Evolutionary conservation across 768 basidiomycete genomes (phyloP), one percentile per base, ranked within the genome.

Genomic region (Grammothele lineata): DNA sequence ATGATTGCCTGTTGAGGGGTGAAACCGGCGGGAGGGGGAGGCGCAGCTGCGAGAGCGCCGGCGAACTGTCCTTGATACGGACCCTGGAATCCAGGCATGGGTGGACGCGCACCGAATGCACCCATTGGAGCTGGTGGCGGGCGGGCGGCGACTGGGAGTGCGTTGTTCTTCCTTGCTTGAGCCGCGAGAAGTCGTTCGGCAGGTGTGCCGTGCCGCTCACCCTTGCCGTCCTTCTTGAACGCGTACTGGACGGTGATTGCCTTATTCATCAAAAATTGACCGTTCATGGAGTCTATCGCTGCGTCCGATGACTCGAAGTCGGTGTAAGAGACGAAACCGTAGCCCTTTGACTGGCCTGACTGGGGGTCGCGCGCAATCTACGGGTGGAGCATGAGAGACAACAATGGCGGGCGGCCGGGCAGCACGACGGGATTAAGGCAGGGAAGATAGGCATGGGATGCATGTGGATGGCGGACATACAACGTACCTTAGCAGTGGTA

Each of bases 151-250:
- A 87, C 80, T 5, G 91, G 91, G 4, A 93, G 71, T 2, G 90
- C 91, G 56, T 94, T 93, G 69, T 95, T 93, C 70, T 95, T 96
- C 55, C 91, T 80, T 38, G 95, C 96, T 66, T 98, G 94, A 2
- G 92, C 83, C 3, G 94, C 93, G 57, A 99, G 80, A 26, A 97
- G 80, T 47, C 96, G 84, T 69, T 99, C 96, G n/a, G 96, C 94
- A 14, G 87, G 75, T 10, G 95, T 96, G 23, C 96, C 96, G 60
- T 98, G 96, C 4, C 96, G 81, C 66, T 99, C 96, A 47, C 95
- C 95, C 63, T 97, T 95, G 36, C 92, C 93, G 61, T 98, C 96
- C 70, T 98, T 98, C 71, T 99, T 98, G 78, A 98, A 97, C 2
- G 96, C 95, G 64, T 96, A 99, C 63, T 97, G 93, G 10, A 96